Base-by-base conservation (phyloP, 345 rosid species). In the Geranium rotundifolium region DNA sequence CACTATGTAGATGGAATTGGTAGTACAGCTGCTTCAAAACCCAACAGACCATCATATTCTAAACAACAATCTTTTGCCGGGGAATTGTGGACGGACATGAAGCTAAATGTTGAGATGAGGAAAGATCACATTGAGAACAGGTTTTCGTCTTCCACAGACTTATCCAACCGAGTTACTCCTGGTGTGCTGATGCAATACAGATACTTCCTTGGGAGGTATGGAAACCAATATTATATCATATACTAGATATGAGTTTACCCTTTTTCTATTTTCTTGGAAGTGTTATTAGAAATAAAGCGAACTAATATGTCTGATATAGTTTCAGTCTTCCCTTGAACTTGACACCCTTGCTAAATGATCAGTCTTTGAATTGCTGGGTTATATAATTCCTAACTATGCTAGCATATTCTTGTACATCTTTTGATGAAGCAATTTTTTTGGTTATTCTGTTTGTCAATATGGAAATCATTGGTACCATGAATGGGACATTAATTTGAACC, bases 191-290 rank as follows among this genome's bases (percentile, higher is more conserved):
- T 86, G 61, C 97, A 90, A 57, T 87, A 74, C 50, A 80, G 89
- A 84, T 90, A 85, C 76, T 90, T 78, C 55, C 59, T 90, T 49
- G 97, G 95, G 64, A 85, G 95, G 91, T 87, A 84, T 2, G 18
- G 20, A 55, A n/a, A 13, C 56, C 17, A 52, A 7, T 3, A n/a
- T 57, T 56, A 34, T 34, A 34, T 34, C 41, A 34, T 34, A 34
- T 34, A 34, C 10, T 37, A 20, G 19, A 17, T 17, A 59, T 4
- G 29, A 17, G 19, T 55, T 17, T 17, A 55, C 57, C 57, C 52
- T 46, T 46, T 46, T 12, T 34, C 10, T 34, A 34, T 34, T 34
- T 34, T 34, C 10, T 8, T 34, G 6, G 4, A 34, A 34, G 41
- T 34, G 10, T 34, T 34, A 8, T 34, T 8, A 34, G 10, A 34